Evolutionary conservation across 352 stramenopile genomes (phyloP), one percentile per base, ranked within the genome.

Genomic region (Pythium utonaiense): DNA sequence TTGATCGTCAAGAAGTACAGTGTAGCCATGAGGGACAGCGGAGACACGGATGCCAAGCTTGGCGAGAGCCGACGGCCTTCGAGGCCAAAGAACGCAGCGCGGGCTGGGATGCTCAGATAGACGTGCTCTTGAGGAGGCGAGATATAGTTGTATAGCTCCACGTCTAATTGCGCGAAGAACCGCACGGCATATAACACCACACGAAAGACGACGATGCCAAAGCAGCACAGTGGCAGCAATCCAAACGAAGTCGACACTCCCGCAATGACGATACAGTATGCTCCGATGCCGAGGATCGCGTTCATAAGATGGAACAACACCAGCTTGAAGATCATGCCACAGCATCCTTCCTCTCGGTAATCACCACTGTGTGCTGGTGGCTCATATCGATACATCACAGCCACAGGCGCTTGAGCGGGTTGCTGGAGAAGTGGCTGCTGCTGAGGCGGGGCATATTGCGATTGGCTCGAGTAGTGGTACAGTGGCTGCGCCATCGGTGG

Each of bases 1-100:
- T 91, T 91, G 64, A 88, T 64, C 1, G 77, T 78, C 36, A 64
- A 33, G 34, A 91, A 89, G 66, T 91, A 91, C 12, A 91, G 53
- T 25, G 66, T 71, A 2, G 70, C 79, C 40, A 84, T 69, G 33
- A 91, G 61, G 25, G 75, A 75, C n/a, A 86, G 64, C 6, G 77
- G 79, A 45, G 81, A 91, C 30, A 89, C 73, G 38, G 73, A 71
- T 33, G 67, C 63, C 36, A 91, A 54, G 25, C 68, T 71, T 5
- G 81, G 68, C n/a, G 81, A 70, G 8, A 91, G 56, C 0, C 77
- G 77, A 33, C 71, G 55, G 1, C 75, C 75, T 19, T 64, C 62
- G 8, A 83, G 55, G 1, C 65, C 69, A 21, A 70, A 62, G 6
- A 86, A 57, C 3, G 60, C 59, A n/a, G 70, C 62, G n/a, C 80